These are phyloP conservation scores for Carex kokanica DNA, from an alignment of 176 grass and related monocot genomes.

Conservation along the genomic window DNA sequence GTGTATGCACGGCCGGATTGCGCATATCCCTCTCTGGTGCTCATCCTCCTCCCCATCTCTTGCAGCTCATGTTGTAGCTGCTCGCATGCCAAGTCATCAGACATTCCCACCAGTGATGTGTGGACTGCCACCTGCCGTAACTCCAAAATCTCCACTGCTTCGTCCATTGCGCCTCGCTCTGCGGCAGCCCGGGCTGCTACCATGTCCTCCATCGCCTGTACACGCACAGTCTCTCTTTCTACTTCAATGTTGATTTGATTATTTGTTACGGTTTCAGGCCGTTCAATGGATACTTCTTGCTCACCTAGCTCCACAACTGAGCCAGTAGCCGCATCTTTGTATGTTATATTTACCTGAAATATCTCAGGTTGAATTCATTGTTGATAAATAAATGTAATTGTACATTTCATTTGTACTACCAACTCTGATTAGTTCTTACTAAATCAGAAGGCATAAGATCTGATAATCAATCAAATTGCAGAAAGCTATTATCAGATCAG, in stretches of 20 bases:
- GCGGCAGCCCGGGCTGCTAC: conserved; percentile 37
- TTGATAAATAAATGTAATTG: not conserved
- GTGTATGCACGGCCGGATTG: conserved; percentile 31
- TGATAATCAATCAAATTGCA: not conserved
- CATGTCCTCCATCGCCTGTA: conserved; percentile 39
- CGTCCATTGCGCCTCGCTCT: conserved; percentile 24
- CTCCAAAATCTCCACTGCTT: conserved; percentile 37
- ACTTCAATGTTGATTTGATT: conserved; percentile 32
- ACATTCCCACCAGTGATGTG: not conserved
- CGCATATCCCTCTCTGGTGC: conserved; percentile 6
- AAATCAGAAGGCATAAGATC: not conserved
- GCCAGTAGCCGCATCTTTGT: conserved; percentile 28
- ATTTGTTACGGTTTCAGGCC: not conserved
- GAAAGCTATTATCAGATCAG: not conserved
- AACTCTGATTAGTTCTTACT: too few relatives aligned
- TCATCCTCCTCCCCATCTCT: conserved; percentile 30
- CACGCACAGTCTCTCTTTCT: conserved; percentile 32
- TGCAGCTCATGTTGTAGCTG: conserved; percentile 23
- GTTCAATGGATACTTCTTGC: conserved; percentile 23
- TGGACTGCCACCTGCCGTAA: conserved; percentile 11
- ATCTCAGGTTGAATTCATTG: not conserved
- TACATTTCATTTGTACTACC: not conserved
- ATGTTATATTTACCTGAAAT: conserved; percentile 32
- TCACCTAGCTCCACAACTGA: conserved; percentile 12
- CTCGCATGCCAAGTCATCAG: not conserved